Base-by-base conservation (phyloP, 768 basidiomycete genomes). In the Russula earlei region DNA sequence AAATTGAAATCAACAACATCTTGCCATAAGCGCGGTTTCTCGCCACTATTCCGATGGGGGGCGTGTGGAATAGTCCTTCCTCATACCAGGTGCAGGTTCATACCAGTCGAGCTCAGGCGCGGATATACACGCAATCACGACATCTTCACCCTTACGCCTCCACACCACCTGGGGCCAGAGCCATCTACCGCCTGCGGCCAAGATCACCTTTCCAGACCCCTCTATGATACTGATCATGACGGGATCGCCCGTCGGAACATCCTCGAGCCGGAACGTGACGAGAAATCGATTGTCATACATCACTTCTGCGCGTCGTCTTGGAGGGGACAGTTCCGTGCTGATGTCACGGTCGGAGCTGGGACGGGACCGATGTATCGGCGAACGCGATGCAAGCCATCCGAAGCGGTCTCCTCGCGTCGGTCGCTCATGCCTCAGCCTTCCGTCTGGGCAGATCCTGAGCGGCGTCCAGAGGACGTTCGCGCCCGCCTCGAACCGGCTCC, bases 221-320 rank as follows among this genome's bases (percentile, higher is more conserved):
- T 49, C 54, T 46, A 56, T 37, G 17, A 63, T 47, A 6, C 59
- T 20, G 37, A 80, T 51, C 33, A 62, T 62, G 19, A 57, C 51
- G n/a, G 62, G 55, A 3, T 84, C 34, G 8, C 66, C 44, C 2
- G 52, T 20, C 2, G 83, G 81, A 20, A 82, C 72, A 40, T 62
- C 69, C 33, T 62, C 60, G 14, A 79, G 62, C 54, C 77, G 57
- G 60, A 87, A 72, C 19, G 62, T 64, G 41, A 89, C 48, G 3
- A 80, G 62, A 66, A 85, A 90, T 6, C 87, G 81, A 61, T 74
- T 73, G 66, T 90, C 87, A 64, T 79, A 87, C 27, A 88, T 68
- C 12, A 82, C 47, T 22, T 76, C 69, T 14, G 75, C 44, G 52
- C 52, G 45, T 47, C 56, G 60, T 65, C 63, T 62, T 4, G 49